Evolutionary conservation across 768 basidiomycete genomes (phyloP), one percentile per base, ranked within the genome.

Genomic region (Lactarius pseudohatsudake): DNA sequence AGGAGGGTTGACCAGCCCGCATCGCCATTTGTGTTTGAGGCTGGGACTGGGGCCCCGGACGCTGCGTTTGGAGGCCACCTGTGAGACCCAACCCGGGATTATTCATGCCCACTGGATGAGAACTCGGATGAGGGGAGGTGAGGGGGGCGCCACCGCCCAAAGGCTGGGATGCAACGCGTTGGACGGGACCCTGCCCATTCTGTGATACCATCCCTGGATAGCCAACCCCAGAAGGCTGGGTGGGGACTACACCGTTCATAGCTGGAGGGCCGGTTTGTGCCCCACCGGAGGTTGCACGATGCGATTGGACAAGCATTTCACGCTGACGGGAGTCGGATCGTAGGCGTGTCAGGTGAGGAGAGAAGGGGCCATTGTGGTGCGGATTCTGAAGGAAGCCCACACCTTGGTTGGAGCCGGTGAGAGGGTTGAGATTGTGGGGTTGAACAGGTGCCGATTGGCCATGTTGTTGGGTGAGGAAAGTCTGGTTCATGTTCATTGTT

Each of bases 81-180:
- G 74, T 68, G 47, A 80, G 77, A 70, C 78, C 81, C 65, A 82
- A 71, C 75, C 62, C 66, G 55, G 71, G 75, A 68, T 82, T 81
- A 57, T 38, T 65, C 38, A 72, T 65, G 30, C 57, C 59, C 18
- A 54, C 43, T 3, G 57, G 53, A 38, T 67, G 66, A 45, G 66
- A 43, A 59, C 3, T 36, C 40, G 61, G 57, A 59, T 67, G 66
- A 30, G 66, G 57, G 36, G 57, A 40, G 4, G 66, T 16, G 58
- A 64, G 61, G 54, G 62, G 41, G 16, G 47, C 57, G 0, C 64
- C 59, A 22, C 55, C 57, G 32, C 38, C 26, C 6, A 54, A 53
- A 5, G 85, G 81, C 75, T 89, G 87, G 26, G 87, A 85, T 65
- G 79, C 76, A n/a, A 81, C 82, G 72, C 88, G 83, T 65, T 88